Evolutionary conservation across 257 asterid species (phyloP).

Genomic region (Solanum sejunctum): DNA sequence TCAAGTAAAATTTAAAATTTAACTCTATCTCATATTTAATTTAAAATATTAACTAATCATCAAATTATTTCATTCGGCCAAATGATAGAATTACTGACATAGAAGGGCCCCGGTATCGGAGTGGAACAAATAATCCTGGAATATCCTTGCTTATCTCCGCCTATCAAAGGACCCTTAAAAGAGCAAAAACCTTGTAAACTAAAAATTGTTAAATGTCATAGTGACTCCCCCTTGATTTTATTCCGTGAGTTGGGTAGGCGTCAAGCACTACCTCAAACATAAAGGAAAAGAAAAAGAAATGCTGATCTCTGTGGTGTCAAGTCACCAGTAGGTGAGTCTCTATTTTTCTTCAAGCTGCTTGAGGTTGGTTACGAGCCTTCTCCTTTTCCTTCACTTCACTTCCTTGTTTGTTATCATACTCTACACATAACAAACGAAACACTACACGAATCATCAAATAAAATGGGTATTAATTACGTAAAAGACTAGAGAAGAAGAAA

Average conservation of each 20-base stretch:
- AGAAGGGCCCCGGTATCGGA: no score
- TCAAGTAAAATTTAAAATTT: no score
- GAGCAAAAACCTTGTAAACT: no score
- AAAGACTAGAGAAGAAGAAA: not conserved
- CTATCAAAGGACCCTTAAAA: no score
- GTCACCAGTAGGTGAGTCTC: not conserved
- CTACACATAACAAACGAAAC: not conserved
- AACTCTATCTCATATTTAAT: no score
- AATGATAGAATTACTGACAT: no score
- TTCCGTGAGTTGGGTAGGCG: not conserved
- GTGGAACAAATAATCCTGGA: no score
- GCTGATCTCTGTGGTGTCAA: not conserved
- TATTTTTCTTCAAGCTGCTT: not conserved
- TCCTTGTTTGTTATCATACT: slow-evolving; percentile 33
- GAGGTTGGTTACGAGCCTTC: slow-evolving; percentile 32
- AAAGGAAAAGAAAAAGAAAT: not conserved
- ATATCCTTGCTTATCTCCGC: no score
- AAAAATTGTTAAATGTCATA: no score
- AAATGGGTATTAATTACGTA: not conserved
- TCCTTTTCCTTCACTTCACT: slow-evolving; percentile 64
- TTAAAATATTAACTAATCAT: no score
- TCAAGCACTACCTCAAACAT: not conserved
- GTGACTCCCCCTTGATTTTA: not conserved
- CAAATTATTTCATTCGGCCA: no score
- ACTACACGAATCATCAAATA: not conserved